Base-by-base conservation (phyloP, 345 rosid species). In the Eucalyptus albens region DNA sequence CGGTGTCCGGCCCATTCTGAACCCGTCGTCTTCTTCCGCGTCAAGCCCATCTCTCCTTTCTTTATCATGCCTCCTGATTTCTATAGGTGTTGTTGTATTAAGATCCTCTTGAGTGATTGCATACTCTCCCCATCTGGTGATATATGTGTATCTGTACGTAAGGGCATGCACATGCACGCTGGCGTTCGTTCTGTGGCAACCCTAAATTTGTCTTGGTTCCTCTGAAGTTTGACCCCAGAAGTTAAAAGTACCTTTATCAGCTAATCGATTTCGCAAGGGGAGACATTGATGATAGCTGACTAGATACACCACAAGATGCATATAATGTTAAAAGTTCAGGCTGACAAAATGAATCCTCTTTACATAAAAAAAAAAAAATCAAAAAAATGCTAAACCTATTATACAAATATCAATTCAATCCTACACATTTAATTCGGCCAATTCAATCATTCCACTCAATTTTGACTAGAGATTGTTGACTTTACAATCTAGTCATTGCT, bases 1-100 rank as follows among this genome's bases (percentile, higher is more conserved):
- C 50, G 88, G 92, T 50, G 88, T 92, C 87, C 93, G 94, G 55
- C 94, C 95, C 5, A 92, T 91, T 50, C 44, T 93, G 31, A 91
- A 87, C 86, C 93, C 95, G 31, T 42, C 56, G 3, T 67, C 88
- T 6, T 67, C 88, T 8, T 90, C 92, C 7, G 67, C 90, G 27
- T 90, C 94, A 11, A 69, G 62, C 27, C 86, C 88, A 15, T 89
- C 93, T 37, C 55, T 16, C 55, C 62, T 72, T 89, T 8, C 88
- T 47, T 87, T 91, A 42, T 86, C 80, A 33, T 62, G 15, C 81
- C 83, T 91, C 26, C 27, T 87, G 26, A 59, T 87, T 62, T 15
- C 19, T 56, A 29, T 86, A 10, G 56, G 56, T 19, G 87, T 33
- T 45, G 87, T 86, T 50, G 87, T 77, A 42, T 77, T 40, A 7